Evolutionary conservation across 1,284 basidiomycete genomes (phyloP).

Genomic region (Cutaneotrichosporon cutaneum): DNA sequence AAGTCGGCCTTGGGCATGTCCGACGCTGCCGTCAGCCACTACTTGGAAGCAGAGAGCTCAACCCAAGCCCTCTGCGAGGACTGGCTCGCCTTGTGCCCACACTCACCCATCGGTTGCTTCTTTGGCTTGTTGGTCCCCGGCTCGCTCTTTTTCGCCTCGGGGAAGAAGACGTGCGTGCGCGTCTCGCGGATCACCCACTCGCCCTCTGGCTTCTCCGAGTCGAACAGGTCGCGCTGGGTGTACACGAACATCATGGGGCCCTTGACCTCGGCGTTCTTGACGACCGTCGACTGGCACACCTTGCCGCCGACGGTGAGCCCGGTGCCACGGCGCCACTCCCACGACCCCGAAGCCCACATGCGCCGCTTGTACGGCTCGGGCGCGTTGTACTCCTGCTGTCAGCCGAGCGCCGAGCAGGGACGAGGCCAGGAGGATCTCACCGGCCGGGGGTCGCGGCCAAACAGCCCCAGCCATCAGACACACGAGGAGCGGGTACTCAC

Average conservation of each 20-base stretch:
- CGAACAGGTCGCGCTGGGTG: conserved; percentile 53
- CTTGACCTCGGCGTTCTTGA: conserved; percentile 65
- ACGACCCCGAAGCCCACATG: conserved; percentile 79
- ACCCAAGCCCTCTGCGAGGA: too few relatives aligned
- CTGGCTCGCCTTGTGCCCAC: too few relatives aligned
- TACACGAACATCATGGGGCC: conserved; percentile 75
- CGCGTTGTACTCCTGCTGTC: conserved; percentile 55
- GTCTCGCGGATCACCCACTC: conserved; percentile 61
- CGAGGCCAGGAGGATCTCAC: too few relatives aligned
- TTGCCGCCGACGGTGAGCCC: conserved; percentile 61
- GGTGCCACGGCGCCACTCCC: conserved; percentile 59
- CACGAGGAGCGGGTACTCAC: conserved; percentile 58
- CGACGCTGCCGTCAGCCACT: conserved; percentile 16
- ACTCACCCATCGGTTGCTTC: conserved; percentile 19
- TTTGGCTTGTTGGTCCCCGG: conserved; percentile 15
- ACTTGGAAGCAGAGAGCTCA: too few relatives aligned
- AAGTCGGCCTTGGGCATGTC: conserved; percentile 53
- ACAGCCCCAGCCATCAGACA: background rate
- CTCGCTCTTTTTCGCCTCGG: conserved; percentile 16
- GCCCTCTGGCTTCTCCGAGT: conserved; percentile 58
- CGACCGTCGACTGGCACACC: conserved; percentile 58
- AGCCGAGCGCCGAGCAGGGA: too few relatives aligned
- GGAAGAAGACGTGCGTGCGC: conserved; percentile 71
- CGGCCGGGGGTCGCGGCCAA: conserved; percentile 23
- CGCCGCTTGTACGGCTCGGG: conserved; percentile 70